Evolutionary conservation across 768 basidiomycete genomes (phyloP), one percentile per base, ranked within the genome.

Genomic region (Suillus discolor): DNA sequence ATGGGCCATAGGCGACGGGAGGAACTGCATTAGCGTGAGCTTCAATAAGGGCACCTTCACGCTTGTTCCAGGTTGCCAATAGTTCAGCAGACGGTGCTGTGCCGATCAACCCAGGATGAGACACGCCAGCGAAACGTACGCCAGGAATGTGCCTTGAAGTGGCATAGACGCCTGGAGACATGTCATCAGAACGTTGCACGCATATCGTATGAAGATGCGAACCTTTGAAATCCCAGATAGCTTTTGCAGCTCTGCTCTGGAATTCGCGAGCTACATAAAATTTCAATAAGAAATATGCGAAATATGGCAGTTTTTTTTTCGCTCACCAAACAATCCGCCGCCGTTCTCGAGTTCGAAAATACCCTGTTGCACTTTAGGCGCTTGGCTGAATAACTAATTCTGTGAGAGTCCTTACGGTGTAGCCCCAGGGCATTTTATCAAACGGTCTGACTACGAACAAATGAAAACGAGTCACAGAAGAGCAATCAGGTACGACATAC

Each of bases 361-460:
- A 20, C 90, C 89, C 87, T 89, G 61, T 47, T 36, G 9, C n/a
- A 47, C n/a, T 44, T 65, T 49, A 57, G 63, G 61, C 6, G 1
- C 12, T 20, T 36, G 25, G 16, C 20, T n/a, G 12, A 13, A 31
- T 31, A 44, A 25, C 31, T 42, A 36, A 9, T 12, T 38, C 15
- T 38, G 9, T 31, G 34, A 61, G 39, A 45, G 44, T 61, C 68
- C 80, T 51, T 62, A 87, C 87, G 1, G 90, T 91, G 71, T 91
- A 92, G 0, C 91, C 91, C 91, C 90, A 93, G 0, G 90, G 90
- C 89, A 89, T 89, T 72, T 89, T 84, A 47, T 89, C 88, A 66
- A 89, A 90, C 11, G 88, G 86, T 42, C 78, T 80, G 61, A 89
- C 89, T 90, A 57, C 28, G 44, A 36, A 63, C 41, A 15, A 11